Base-by-base conservation (phyloP, 768 basidiomycete species). In the Gelatoporia subvermispora region DNA sequence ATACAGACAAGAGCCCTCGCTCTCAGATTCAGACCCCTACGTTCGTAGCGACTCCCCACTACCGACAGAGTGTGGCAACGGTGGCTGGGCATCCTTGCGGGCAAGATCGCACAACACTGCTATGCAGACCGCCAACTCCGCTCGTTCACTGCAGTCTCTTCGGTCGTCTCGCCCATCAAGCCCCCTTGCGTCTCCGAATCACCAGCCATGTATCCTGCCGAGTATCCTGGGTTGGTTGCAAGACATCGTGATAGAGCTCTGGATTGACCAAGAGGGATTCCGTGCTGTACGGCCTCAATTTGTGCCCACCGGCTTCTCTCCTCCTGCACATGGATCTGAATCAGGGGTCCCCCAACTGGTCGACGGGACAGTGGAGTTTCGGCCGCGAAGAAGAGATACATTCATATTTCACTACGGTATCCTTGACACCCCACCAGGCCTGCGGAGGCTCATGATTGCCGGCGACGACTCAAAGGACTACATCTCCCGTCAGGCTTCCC, bases 211-310 rank as follows among this genome's bases (percentile, higher is more conserved):
- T 1, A 42, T 53, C 31, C 67, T 72, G 22, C 75, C 73, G 0
- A 52, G 60, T 22, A 63, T 71, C 35, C 62, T 80, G 2, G 58
- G 64, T 3, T 85, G 84, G 82, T 71, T 87, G 10, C 71, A 73
- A 53, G 69, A 72, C 35, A 68, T 72, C 23, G 66, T 65, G 35
- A 63, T 91, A 24, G 79, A 85, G 48, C 67, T 92, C 28, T 76
- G 81, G 63, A 82, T 93, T 21, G 91, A 92, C 60, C 91, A 93
- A 62, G 91, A 92, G 67, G 84, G 87, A 3, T 89, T 88, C 57
- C 78, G 88, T 21, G 72, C 76, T 16, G 72, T 83, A 5, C 70
- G 71, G 21, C 80, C 85, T 17, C 62, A 67, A 8, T 83, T 91
- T 68, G 72, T 69, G 51, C 76, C 83, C 41, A 67, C 72, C n/a